Conservation (phyloP, 2,329 filamentous ascomycete genomes). For the Kalaharituber pfeilii region DNA sequence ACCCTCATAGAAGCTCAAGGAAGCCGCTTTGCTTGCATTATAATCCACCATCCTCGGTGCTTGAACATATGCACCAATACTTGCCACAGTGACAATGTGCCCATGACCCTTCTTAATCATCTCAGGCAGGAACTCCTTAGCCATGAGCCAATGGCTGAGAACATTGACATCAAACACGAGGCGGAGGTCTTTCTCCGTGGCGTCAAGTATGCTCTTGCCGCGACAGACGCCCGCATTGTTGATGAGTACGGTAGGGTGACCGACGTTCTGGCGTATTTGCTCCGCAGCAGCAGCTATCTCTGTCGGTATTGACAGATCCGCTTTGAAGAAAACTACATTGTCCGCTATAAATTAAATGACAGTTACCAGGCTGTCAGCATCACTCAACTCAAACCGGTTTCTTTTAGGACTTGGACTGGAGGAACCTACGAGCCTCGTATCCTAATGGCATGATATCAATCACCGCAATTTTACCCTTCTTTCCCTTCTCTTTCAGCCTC, state of each 20-base stretch:
- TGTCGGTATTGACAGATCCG: not conserved
- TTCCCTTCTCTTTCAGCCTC: slow-evolving; percentile 38
- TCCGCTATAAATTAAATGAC: slow-evolving; percentile 7
- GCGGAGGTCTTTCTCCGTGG: slow-evolving; percentile 40
- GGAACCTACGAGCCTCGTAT: slow-evolving; percentile 4
- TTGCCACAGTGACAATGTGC: slow-evolving; percentile 54
- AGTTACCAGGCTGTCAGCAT: slow-evolving; percentile 6
- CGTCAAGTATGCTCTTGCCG: slow-evolving; percentile 43
- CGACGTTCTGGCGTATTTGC: slow-evolving; percentile 38
- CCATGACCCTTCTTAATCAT: slow-evolving; percentile 50
- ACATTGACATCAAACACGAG: slow-evolving; percentile 57
- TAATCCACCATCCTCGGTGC: slow-evolving; percentile 30
- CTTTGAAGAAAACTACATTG: slow-evolving; percentile 2
- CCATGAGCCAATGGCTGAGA: slow-evolving; percentile 42
- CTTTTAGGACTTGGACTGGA: slow-evolving; percentile 1
- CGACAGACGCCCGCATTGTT: slow-evolving; percentile 52
- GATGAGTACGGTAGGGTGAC: slow-evolving; percentile 50
- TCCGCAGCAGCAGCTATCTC: slow-evolving; percentile 29
- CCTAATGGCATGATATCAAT: slow-evolving; percentile 71
- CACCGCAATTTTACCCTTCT: slow-evolving; percentile 66
- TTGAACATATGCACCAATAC: slow-evolving; percentile 42
- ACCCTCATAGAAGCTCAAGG: slow-evolving; percentile 38
- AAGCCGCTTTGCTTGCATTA: slow-evolving; percentile 21
- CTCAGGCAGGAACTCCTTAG: slow-evolving; percentile 33
- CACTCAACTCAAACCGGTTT: not conserved